phyloP scores from a whole-genome alignment of 2,329 filamentous ascomycete genomes.

The Hypoxylon sp. region DNA sequence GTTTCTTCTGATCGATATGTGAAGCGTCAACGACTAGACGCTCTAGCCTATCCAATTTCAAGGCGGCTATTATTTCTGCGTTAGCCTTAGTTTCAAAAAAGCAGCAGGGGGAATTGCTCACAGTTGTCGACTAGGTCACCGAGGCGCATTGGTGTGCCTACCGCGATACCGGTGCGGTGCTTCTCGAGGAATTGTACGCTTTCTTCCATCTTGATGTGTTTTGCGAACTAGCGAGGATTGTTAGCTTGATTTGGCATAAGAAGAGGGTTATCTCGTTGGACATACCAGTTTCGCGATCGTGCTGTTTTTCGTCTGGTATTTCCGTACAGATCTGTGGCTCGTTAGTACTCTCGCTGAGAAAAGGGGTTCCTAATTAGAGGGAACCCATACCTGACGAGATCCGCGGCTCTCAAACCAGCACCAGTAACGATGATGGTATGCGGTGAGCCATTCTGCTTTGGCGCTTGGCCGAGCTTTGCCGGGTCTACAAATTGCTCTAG shows the following conservation, averaged over 20 bases:
- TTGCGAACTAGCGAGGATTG: slow-evolving; percentile 74
- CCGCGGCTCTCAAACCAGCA: slow-evolving; percentile 85
- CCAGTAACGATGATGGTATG: slow-evolving; percentile 91
- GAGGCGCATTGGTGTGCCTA: slow-evolving; percentile 87
- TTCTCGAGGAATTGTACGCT: slow-evolving; percentile 78
- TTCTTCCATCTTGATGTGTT: slow-evolving; percentile 95
- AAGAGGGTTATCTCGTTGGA: slow-evolving; percentile 26
- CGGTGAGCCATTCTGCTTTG: slow-evolving; percentile 74
- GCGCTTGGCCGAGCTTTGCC: slow-evolving; percentile 67
- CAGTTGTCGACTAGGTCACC: slow-evolving; percentile 84
- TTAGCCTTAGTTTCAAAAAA: neutral
- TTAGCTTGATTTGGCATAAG: slow-evolving; percentile 25
- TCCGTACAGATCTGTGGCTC: slow-evolving; percentile 68
- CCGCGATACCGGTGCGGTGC: slow-evolving; percentile 80
- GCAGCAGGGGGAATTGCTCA: slow-evolving; percentile 49
- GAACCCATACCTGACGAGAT: slow-evolving; percentile 71
- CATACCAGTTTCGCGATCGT: slow-evolving; percentile 80
- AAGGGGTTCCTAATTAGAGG: neutral
- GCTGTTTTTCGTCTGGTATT: slow-evolving; percentile 80
- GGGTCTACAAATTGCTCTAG: slow-evolving; percentile 72
- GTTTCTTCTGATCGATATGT: slow-evolving; percentile 93
- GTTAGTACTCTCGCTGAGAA: slow-evolving; percentile 30
- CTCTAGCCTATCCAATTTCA: slow-evolving; percentile 76
- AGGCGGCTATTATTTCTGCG: slow-evolving; percentile 66
- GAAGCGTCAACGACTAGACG: slow-evolving; percentile 89